Percentiles rank a stretch among this genome's conserved stretches.
These are phyloP conservation scores for Penicillium sclerotiorum DNA, from an alignment of 2,329 filamentous ascomycete genomes.

Conservation along the genomic window DNA sequence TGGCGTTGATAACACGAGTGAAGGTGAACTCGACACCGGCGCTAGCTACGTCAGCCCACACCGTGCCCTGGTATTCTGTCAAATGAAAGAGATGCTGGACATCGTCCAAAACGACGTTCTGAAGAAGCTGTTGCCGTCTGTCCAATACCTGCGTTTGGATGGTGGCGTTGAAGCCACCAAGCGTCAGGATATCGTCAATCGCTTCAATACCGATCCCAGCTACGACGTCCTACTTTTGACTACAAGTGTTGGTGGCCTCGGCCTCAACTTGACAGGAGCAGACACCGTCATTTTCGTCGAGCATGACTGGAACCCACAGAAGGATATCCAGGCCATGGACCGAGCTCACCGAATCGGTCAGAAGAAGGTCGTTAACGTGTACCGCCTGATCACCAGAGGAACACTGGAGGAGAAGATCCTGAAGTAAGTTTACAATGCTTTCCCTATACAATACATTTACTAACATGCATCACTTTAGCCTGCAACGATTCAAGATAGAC, in stretches of 20 bases:
- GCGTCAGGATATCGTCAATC: slow-evolving; percentile 96
- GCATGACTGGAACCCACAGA: slow-evolving; percentile 99
- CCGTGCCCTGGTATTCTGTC: slow-evolving; percentile 94
- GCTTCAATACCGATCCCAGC: slow-evolving; percentile 95
- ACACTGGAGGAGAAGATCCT: slow-evolving; percentile 98
- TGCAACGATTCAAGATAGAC: slow-evolving; percentile 99
- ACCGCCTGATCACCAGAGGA: slow-evolving; percentile 91
- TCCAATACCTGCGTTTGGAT: slow-evolving; percentile 92
- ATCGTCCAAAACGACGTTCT: slow-evolving; percentile 96
- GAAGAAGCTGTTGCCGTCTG: slow-evolving; percentile 84
- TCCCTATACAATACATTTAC: slow-evolving; percentile 3
- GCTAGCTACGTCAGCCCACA: slow-evolving; percentile 90
- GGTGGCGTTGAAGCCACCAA: slow-evolving; percentile 90
- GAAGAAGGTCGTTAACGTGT: slow-evolving; percentile 99
- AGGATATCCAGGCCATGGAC: slow-evolving; percentile 98
- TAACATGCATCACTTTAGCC: slow-evolving; percentile 52
- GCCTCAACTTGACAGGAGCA: slow-evolving; percentile 91
- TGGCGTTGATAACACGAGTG: slow-evolving; percentile 66
- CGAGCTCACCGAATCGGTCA: slow-evolving; percentile 96
- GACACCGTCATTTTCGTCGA: slow-evolving; percentile 99
- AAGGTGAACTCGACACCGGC: slow-evolving; percentile 59
- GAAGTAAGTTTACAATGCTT: slow-evolving; percentile 55
- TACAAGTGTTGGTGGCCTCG: slow-evolving; percentile 91
- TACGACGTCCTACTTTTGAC: slow-evolving; percentile 94
- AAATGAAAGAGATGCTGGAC: slow-evolving; percentile 99